Evolutionary conservation across 2,329 filamentous ascomycete species (phyloP).

Genomic region (Penicillium sp.): DNA sequence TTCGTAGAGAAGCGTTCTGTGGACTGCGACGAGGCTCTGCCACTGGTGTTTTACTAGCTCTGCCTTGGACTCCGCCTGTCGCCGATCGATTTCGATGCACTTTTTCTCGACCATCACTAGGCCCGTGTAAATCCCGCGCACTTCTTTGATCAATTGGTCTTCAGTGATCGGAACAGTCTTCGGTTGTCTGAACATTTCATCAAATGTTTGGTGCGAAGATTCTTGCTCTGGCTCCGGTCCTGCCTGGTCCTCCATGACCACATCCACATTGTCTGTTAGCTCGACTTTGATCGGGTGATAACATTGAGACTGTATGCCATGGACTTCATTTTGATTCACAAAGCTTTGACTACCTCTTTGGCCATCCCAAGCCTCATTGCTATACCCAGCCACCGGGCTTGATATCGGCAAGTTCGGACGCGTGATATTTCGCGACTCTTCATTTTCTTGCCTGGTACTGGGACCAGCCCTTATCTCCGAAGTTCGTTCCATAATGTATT

Average conservation of each 20-base stretch:
- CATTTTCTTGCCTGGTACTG: neutral
- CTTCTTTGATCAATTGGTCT: conserved; percentile 77
- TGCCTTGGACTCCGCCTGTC: conserved; percentile 44
- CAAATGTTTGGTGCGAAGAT: neutral
- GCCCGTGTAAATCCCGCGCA: conserved; percentile 66
- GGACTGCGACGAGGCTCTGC: conserved; percentile 79
- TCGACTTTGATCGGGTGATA: neutral
- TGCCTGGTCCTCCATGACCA: neutral
- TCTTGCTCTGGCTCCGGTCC: neutral
- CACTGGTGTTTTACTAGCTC: conserved; percentile 66
- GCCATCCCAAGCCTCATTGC: neutral
- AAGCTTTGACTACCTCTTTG: neutral
- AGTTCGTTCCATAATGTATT: neutral
- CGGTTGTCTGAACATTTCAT: conserved; percentile 55
- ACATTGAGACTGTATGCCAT: neutral
- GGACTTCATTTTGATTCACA: neutral
- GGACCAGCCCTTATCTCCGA: neutral
- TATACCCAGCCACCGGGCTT: neutral
- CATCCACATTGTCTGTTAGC: neutral
- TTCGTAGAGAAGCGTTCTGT: conserved; percentile 78
- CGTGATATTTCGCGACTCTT: neutral
- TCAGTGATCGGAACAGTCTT: conserved; percentile 71
- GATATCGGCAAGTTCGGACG: neutral
- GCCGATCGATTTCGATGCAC: conserved; percentile 78
- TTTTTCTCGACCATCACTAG: conserved; percentile 85